Evolutionary conservation across 176 grass and related monocot species (phyloP).

Genomic region (Eremochloa ophiuroides): DNA sequence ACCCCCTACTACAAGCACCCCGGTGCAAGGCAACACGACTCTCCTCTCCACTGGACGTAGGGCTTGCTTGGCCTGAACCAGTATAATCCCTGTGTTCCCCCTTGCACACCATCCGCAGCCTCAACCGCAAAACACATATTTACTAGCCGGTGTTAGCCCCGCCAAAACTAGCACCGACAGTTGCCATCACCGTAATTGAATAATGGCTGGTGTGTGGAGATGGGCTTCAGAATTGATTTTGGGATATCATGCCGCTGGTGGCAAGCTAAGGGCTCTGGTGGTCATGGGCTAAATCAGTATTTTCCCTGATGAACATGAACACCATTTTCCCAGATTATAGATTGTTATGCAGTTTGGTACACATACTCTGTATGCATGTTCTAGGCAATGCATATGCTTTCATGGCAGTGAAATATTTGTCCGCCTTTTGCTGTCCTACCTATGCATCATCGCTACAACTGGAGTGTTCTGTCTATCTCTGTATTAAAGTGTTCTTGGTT

Average conservation of each 20-base stretch:
- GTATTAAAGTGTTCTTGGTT: not conserved
- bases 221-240: slow-evolving; percentile 2
- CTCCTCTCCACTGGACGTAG: no score
- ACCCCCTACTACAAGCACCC: no score
- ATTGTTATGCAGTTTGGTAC: not conserved
- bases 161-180: no score
- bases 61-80: no score
- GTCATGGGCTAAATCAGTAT: not conserved
- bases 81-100: no score
- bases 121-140: no score
- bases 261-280: no score
- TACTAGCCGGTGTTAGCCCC: no score
- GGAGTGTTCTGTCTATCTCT: not conserved
- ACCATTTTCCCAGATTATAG: not conserved
- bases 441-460: not conserved
- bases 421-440: not conserved
- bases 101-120: no score
- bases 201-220: not conserved
- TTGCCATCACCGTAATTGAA: not conserved
- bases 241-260: no score
- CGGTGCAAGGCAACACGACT: no score
- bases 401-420: not conserved
- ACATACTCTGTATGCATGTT: not conserved
- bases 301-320: not conserved
- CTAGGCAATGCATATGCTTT: not conserved